Base-by-base conservation (phyloP, 2,329 filamentous ascomycete genomes). In the Sclerotinia minor region DNA sequence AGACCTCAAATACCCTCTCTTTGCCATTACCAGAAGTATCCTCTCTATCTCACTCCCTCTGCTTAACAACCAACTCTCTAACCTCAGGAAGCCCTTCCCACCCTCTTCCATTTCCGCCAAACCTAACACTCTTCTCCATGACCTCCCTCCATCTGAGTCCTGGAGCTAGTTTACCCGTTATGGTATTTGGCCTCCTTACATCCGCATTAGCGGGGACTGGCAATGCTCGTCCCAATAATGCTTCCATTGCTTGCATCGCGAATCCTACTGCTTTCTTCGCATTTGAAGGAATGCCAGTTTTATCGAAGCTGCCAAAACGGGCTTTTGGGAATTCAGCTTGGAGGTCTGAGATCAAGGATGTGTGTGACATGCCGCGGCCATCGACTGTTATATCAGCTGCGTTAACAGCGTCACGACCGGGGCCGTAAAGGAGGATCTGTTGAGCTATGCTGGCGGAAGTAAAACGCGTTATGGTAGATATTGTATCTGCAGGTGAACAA, bases 191-290 rank as follows among this genome's bases (percentile, higher is more conserved):
- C n/a, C 75, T 65, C 59, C 75, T 71, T 3, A 76, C 75, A 67
- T 76, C 70, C 2, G 75, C 75, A 68, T 77, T 77, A 5, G 72
- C 75, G 4, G 76, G 74, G 0, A 77, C 73, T 11, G 74, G 73
- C 7, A 76, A 64, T 19, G 76, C 76, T 67, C 76, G 67, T 24
- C 76, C 76, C 2, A 78, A 69, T 9, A 78, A 57, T 41, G 76
- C 75, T 64, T 78, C 76, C 73, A 78, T 76, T 17, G 76, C 76
- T 59, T 77, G 76, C 75, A 77, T 76, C 2, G 76, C 76, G 55
- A 77, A 77, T 1, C 75, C 75, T 0, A 78, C 75, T 11, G 76
- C 75, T 63, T 77, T 76, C 69, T 77, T 77, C 17, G 74, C 76
- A 67, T 77, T 77, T 8, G 70, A 73, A 11, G 76, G 76, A 0